Evolutionary conservation across 1,284 basidiomycete species (phyloP).

Genomic region (Puccinia coronata): DNA sequence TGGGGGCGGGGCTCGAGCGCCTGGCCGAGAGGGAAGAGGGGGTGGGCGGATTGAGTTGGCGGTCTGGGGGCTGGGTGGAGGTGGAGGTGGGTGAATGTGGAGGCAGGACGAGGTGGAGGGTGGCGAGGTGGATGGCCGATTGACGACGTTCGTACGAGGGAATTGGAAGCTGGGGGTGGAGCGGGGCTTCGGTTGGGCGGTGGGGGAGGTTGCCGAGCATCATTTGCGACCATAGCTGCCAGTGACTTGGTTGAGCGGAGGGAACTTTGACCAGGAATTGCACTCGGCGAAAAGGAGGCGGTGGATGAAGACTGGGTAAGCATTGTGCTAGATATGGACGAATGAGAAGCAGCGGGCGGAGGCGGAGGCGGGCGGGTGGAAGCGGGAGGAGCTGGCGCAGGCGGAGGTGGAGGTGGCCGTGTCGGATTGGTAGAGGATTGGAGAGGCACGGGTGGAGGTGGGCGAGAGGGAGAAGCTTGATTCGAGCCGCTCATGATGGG

Average conservation of each 20-base stretch:
- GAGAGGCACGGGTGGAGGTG: constrained; percentile 38
- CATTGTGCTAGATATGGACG: background rate
- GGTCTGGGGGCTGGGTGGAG: constrained; percentile 30
- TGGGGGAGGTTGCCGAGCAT: constrained; percentile 24
- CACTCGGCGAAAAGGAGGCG: background rate
- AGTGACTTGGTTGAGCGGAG: background rate
- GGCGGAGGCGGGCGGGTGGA: constrained; percentile 10
- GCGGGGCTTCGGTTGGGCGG: constrained; percentile 25
- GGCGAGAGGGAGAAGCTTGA: constrained; percentile 6
- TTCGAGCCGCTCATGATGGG: background rate
- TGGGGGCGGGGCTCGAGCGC: constrained; percentile 15
- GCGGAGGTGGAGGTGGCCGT: constrained; percentile 30
- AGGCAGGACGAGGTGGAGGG: constrained; percentile 19
- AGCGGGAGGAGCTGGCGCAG: constrained; percentile 10
- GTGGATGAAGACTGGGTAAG: background rate
- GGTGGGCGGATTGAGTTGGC: constrained; percentile 25
- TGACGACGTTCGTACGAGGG: background rate
- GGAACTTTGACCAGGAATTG: background rate
- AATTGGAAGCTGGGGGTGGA: background rate
- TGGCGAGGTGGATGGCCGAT: background rate
- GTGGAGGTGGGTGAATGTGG: constrained; percentile 19
- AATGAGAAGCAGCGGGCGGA: constrained; percentile 13
- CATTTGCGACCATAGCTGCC: background rate
- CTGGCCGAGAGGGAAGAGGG: constrained; percentile 32
- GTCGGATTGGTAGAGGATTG: background rate